These are phyloP conservation scores for Suillus bovinus DNA, from an alignment of 768 basidiomycete genomes.

Conservation along the genomic window DNA sequence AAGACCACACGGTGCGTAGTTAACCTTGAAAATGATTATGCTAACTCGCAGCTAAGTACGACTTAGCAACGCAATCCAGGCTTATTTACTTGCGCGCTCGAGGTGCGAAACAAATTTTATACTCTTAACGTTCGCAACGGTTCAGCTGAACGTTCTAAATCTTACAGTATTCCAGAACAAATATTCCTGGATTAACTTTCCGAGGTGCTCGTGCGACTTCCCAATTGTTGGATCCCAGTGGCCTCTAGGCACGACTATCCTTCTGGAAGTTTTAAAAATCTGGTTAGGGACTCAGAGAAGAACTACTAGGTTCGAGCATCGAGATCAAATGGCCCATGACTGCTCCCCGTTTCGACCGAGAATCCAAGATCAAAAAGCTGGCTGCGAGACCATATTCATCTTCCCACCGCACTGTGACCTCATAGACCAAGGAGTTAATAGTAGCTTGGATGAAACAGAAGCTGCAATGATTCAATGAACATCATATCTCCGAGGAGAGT, in stretches of 20 bases:
- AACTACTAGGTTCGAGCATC: background rate
- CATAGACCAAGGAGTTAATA: too few species aligned
- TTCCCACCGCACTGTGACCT: background rate
- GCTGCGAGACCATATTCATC: background rate
- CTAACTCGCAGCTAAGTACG: background rate
- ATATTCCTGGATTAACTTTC: background rate
- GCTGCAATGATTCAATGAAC: too few species aligned
- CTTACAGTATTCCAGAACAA: background rate
- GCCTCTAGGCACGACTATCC: background rate
- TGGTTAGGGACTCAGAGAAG: background rate
- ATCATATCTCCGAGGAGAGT: constrained; percentile 2
- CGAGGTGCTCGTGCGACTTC: background rate
- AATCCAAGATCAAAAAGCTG: background rate
- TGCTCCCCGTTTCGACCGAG: background rate
- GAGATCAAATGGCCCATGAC: background rate
- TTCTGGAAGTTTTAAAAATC: background rate
- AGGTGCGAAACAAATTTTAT: background rate
- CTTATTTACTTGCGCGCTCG: background rate
- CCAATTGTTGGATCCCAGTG: background rate
- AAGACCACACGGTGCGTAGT: background rate
- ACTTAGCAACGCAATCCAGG: too few species aligned
- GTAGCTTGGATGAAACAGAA: background rate
- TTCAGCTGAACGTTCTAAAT: background rate
- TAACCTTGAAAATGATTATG: background rate
- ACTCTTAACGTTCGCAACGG: background rate